phyloP scores from a whole-genome alignment of 2,329 filamentous ascomycete genomes.

The Aspergillus vadensis region DNA sequence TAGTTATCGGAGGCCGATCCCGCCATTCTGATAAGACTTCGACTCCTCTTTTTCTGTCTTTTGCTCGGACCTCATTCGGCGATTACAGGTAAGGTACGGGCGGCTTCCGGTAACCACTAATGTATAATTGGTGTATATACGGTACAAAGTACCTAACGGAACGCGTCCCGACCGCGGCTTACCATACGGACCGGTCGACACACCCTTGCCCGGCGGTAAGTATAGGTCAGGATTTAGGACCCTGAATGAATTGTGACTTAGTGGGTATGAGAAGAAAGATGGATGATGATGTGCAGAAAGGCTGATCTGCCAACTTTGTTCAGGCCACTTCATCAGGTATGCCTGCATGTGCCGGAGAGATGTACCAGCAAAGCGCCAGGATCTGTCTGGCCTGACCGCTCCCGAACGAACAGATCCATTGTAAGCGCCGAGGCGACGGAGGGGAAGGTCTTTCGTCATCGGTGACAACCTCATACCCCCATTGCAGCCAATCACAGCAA shows the following conservation, averaged over 20 bases:
- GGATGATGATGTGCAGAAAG: neutral
- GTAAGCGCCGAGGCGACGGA: neutral
- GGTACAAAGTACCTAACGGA: neutral
- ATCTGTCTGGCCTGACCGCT: conserved; percentile 1
- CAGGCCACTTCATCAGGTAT: conserved; percentile 1
- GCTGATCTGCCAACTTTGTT: neutral
- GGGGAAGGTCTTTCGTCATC: conserved; percentile 14
- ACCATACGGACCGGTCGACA: neutral
- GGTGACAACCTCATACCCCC: neutral
- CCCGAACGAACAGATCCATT: neutral
- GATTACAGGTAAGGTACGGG: neutral
- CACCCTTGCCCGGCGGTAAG: neutral
- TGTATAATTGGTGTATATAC: neutral
- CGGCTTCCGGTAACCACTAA: neutral
- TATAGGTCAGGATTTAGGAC: neutral
- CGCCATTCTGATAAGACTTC: neutral
- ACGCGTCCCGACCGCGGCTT: neutral
- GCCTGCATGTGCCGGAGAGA: neutral
- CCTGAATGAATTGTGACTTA: neutral
- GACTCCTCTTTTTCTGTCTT: neutral
- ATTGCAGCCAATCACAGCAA: neutral
- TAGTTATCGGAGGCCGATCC: conserved; percentile 3
- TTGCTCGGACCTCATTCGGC: neutral
- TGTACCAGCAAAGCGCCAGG: neutral
- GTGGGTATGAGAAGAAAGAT: too few species aligned